phyloP scores from a whole-genome alignment of 345 rosid genomes.

The Durio zibethinus region DNA sequence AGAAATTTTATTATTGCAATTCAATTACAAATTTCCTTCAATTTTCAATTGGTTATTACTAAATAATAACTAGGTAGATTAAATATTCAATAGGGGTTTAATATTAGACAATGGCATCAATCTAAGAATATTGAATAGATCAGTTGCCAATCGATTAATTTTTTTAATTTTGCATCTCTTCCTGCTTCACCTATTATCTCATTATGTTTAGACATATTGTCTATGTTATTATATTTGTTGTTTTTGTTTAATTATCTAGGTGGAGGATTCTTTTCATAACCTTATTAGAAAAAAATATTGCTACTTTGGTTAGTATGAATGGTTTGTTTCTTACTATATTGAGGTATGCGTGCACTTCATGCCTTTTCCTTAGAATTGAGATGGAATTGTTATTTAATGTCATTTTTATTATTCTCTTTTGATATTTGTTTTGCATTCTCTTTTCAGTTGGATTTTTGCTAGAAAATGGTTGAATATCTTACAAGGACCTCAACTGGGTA shows the following conservation, averaged over 20 bases:
- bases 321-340: not conserved
- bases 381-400: not conserved
- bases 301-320: not conserved
- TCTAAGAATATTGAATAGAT: not conserved
- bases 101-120: not conserved
- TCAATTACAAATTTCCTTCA: no score
- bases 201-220: not conserved
- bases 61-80: not conserved
- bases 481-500: constrained; percentile 80
- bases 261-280: not conserved
- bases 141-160: not conserved
- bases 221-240: not conserved
- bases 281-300: not conserved
- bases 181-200: not conserved
- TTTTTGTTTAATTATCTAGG: not conserved
- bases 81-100: no score
- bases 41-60: not conserved
- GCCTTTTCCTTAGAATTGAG: not conserved
- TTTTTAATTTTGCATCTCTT: not conserved
- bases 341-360: not conserved
- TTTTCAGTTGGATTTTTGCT: constrained; percentile 95
- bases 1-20: no score
- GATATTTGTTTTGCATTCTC: constrained; percentile 5
- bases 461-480: constrained; percentile 90
- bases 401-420: not conserved